Evolutionary conservation across 2,329 filamentous ascomycete species (phyloP), one percentile per base, ranked within the genome.

Genomic region (Fusarium sp.): DNA sequence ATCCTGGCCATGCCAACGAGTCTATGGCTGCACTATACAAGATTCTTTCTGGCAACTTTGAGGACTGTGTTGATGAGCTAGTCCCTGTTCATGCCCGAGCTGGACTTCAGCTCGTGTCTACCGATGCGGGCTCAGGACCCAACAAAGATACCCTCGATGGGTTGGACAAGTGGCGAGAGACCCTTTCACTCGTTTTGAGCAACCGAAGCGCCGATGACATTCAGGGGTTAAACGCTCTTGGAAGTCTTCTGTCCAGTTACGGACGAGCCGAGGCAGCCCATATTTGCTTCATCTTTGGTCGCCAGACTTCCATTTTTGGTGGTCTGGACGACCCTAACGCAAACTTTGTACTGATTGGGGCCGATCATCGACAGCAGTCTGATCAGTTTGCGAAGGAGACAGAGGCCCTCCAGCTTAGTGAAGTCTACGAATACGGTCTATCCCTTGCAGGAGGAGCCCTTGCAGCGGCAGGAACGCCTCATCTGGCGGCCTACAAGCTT

Each of bases 41-140:
- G 76, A 90, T 98, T 1, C 91, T 99, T 64, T 96, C 95, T 24
- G 95, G 96, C 1, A 99, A 98, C 76, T 89, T 92, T 60, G 95
- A 98, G 69, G 96, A 99, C 73, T 97, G 94, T 70, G 91, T 98
- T 17, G 96, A 99, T 78, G 95, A 98, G 79, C 90, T 99, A 57
- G 96, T 99, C 2, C 95, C 96, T 7, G 91, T 92, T 4, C 97
- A 97, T 70, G 96, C 96, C 18, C 89, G 97, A 42, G 95, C 95
- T 63, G 96, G 96, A 3, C 89, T 98, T 71, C 94, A 97, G 78
- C 91, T 99, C 82, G 87, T 99, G 70, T 95, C 92, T 67, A 94
- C 90, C n/a, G 86, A 88, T 5, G 85, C 89, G 59, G 83, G 87
- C 8, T 81, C 85, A 9, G 88, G 86, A 3, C 81, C 88, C 33